These are phyloP conservation scores for Hippophae tibetana DNA, from an alignment of 306 rosid species.

Conservation along the genomic window DNA sequence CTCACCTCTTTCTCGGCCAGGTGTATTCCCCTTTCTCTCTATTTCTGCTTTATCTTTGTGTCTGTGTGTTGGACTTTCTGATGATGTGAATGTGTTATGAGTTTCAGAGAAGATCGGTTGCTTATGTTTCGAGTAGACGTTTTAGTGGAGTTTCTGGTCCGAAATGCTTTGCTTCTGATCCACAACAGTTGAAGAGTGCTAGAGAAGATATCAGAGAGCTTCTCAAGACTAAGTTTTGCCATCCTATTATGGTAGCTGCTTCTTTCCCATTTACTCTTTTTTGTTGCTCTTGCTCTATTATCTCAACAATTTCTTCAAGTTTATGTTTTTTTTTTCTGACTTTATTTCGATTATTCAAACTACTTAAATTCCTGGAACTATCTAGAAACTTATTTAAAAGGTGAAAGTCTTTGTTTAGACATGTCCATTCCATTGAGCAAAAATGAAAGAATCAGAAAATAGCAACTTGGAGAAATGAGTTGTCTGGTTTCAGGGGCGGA, in stretches of 20 bases:
- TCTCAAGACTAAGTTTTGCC: constrained; percentile 62
- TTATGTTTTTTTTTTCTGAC: background rate
- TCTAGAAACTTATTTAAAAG: no score
- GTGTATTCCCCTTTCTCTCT: constrained; percentile 19
- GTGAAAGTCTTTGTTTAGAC: no score
- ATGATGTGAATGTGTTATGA: background rate
- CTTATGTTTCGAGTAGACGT: constrained; percentile 37
- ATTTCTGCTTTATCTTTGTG: background rate
- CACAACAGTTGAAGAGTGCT: constrained; percentile 75
- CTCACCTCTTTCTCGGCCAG: constrained; percentile 63
- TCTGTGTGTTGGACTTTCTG: background rate
- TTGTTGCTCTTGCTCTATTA: background rate
- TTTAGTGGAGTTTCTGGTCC: constrained; percentile 39
- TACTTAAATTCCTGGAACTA: no score
- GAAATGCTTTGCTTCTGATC: constrained; percentile 59
- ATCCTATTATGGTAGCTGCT: constrained; percentile 64
- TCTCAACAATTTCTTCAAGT: background rate
- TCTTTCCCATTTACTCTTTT: background rate
- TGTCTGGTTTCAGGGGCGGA: no score
- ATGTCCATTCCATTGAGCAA: no score
- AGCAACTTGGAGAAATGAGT: no score
- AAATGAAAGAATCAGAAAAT: no score
- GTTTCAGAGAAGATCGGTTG: constrained; percentile 36
- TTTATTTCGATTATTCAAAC: no score
- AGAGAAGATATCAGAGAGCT: constrained; percentile 73